Base-by-base conservation (phyloP, 2,329 filamentous ascomycete species). In the Aspergillus bombycis region DNA sequence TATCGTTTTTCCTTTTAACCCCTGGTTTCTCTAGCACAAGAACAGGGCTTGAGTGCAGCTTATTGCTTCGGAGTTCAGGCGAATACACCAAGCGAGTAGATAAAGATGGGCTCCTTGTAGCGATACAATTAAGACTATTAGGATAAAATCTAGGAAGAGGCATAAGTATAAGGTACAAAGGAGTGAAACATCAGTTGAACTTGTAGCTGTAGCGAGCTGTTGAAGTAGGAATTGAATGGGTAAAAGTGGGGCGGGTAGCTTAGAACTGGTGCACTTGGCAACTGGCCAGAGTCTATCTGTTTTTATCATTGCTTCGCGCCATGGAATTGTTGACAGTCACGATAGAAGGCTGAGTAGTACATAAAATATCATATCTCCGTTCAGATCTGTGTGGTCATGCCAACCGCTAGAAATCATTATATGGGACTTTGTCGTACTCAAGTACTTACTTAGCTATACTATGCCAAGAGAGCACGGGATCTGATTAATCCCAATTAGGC, bases 401-500 rank as follows among this genome's bases (percentile, higher is more conserved):
- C 38, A n/a, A 9, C 19, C 8, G n/a, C 38, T n/a, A 14, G 38
- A 9, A 41, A 2, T 41, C 38, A 41, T 41, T 10, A n/a, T 41
- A 41, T 41, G 38, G 38, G 19, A 19, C 19, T 10, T 41, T 7
- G 38, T 16, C 38, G 38, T 41, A 41, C 19, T n/a, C 7, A 9
- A 41, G 38, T 16, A 19, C 38, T 19, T 41, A 41, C 16, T 41
- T 41, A n/a, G 38, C 38, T 19, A 16, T 41, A 3, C 38, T 2
- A 19, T n/a, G 38, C 36, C 26, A 52, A 34, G 48, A 50, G 16
- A n/a, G 36, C 50, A 60, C 36, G 30, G 48, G 58, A 55, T n/a
- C 14, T 41, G 21, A 19, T 38, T 38, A 38, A 38, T 55, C 52
- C 21, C 14, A 38, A 54, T 66, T 68, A 46, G 43, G 62, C 28